Evolutionary conservation across 2,329 filamentous ascomycete genomes (phyloP).

Genomic region (Penicillium sp.): DNA sequence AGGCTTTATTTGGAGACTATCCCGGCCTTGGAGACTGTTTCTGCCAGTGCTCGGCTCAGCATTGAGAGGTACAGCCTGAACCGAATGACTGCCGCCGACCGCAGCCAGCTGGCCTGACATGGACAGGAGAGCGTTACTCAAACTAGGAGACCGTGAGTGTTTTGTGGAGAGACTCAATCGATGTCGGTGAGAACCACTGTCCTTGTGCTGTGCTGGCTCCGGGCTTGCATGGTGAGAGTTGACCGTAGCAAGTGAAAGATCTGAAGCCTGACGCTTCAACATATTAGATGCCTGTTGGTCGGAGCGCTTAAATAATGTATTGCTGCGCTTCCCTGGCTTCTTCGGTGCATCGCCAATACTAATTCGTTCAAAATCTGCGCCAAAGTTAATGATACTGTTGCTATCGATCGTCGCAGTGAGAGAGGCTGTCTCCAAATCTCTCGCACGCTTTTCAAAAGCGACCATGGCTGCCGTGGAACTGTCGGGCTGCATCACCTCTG

Average conservation of each 20-base stretch:
- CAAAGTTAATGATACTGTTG: constrained; percentile 49
- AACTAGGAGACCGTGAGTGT: constrained; percentile 40
- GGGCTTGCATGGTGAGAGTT: constrained; percentile 28
- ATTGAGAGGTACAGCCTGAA: constrained; percentile 53
- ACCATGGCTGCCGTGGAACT: constrained; percentile 61
- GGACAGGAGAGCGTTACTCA: constrained; percentile 49
- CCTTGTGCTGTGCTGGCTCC: constrained; percentile 32
- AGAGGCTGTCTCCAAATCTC: constrained; percentile 58
- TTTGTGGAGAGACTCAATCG: constrained; percentile 43
- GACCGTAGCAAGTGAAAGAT: constrained; percentile 32
- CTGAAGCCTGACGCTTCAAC: constrained; percentile 51
- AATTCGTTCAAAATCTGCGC: constrained; percentile 48
- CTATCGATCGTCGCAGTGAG: constrained; percentile 60
- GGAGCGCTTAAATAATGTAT: constrained; percentile 51
- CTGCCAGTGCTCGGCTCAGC: constrained; percentile 14
- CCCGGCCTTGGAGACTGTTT: constrained; percentile 46
- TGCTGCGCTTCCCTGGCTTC: constrained; percentile 50
- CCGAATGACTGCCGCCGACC: constrained; percentile 59
- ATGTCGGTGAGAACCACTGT: constrained; percentile 39
- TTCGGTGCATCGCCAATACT: constrained; percentile 42
- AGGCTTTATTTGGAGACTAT: constrained; percentile 40
- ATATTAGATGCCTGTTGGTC: constrained; percentile 49
- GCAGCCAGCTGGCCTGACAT: constrained; percentile 52
- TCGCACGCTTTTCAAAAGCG: constrained; percentile 54
- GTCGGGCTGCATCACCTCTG: constrained; percentile 49